These are phyloP conservation scores for Capsicum rhomboideum DNA, from an alignment of 257 asterid genomes.

Conservation along the genomic window DNA sequence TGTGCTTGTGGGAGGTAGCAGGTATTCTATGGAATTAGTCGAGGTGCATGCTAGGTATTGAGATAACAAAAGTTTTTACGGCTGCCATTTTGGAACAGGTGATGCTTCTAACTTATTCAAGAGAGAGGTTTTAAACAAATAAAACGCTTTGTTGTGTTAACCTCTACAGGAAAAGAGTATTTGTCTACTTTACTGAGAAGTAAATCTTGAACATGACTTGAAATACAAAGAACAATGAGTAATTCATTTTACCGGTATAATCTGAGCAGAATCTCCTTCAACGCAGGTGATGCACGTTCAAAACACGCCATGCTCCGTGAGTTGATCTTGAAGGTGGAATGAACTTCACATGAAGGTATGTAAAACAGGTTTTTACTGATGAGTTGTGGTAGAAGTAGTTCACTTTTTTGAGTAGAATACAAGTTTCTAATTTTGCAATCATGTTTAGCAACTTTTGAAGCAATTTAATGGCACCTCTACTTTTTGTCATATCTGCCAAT, in stretches of 20 bases:
- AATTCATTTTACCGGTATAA: constrained; percentile 48
- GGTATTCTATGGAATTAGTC: background rate
- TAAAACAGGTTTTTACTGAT: background rate
- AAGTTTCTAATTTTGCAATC: constrained; percentile 36
- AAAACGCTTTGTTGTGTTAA: background rate
- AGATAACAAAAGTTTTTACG: background rate
- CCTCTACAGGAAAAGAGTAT: background rate
- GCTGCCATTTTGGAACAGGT: background rate
- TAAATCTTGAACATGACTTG: background rate
- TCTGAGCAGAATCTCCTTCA: constrained; percentile 66
- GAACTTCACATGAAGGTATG: constrained; percentile 1
- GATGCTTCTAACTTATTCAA: too few species aligned
- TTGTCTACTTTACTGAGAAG: background rate
- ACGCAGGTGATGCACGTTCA: constrained; percentile 80
- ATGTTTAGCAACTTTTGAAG: constrained; percentile 35
- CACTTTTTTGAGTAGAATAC: constrained; percentile 46
- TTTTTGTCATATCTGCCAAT: background rate
- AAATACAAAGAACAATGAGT: background rate
- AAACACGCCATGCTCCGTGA: constrained; percentile 45
- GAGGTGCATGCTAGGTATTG: background rate
- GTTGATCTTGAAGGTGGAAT: background rate
- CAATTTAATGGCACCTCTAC: constrained; percentile 8
- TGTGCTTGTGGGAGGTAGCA: background rate
- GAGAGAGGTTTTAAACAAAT: background rate
- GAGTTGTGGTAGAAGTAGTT: constrained; percentile 1